phyloP scores from a whole-genome alignment of 2,329 filamentous ascomycete genomes.

The Colletotrichum caudatum region DNA sequence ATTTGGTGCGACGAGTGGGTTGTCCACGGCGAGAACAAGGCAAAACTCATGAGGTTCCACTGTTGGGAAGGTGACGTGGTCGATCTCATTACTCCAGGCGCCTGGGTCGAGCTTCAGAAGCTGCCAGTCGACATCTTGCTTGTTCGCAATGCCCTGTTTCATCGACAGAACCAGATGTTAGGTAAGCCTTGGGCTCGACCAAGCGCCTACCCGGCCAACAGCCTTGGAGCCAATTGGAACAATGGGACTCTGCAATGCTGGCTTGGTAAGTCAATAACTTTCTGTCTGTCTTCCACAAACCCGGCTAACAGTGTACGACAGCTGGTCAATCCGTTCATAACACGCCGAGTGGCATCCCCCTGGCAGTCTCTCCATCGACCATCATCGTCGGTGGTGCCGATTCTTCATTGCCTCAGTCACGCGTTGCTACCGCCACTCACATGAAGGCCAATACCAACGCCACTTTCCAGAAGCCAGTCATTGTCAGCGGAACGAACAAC shows the following conservation, averaged over 20 bases:
- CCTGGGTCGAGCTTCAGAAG: conserved; percentile 48
- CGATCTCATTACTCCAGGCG: conserved; percentile 45
- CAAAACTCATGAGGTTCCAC: conserved; percentile 49
- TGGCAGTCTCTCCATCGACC: background rate
- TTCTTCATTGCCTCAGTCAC: background rate
- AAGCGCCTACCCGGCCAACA: conserved; percentile 36
- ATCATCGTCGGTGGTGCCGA: background rate
- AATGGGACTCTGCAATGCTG: conserved; percentile 51
- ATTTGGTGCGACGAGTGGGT: conserved; percentile 56
- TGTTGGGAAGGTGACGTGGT: conserved; percentile 46
- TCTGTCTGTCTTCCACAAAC: background rate
- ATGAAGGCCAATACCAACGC: background rate
- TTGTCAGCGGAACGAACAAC: conserved; percentile 19
- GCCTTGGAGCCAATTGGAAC: conserved; percentile 46
- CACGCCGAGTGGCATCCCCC: conserved; percentile 24
- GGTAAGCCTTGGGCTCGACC: background rate
- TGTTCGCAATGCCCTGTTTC: conserved; percentile 50
- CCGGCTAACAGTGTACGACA: conserved; percentile 1
- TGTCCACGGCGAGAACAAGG: conserved; percentile 46
- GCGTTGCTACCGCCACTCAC: background rate
- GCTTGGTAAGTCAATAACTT: conserved; percentile 50
- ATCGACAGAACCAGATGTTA: conserved; percentile 48
- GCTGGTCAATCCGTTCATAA: conserved; percentile 19
- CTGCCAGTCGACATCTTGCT: conserved; percentile 49
- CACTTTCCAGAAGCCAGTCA: background rate